phyloP scores from a whole-genome alignment of 2,329 filamentous ascomycete species.

The Ophiostoma ips region DNA sequence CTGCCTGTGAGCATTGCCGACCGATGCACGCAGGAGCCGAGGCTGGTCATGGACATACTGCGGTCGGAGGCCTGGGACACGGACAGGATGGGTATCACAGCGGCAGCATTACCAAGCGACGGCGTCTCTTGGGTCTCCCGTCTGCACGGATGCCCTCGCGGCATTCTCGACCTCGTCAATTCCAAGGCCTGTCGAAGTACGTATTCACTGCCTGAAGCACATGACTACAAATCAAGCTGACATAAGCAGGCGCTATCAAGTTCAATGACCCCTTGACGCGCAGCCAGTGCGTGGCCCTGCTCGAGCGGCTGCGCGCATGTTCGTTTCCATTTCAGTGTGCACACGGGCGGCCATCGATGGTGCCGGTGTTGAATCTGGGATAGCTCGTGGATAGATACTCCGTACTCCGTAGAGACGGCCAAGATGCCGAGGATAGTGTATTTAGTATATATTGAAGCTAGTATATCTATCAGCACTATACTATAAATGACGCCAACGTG shows the following conservation, averaged over 20 bases:
- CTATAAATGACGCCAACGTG: no score
- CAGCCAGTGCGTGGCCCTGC: slow-evolving; percentile 43
- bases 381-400: background rate
- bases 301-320: slow-evolving; percentile 45
- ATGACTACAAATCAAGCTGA: slow-evolving; percentile 21
- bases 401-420: no score
- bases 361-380: slow-evolving; percentile 43
- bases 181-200: slow-evolving; percentile 58
- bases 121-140: slow-evolving; percentile 14
- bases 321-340: slow-evolving; percentile 73
- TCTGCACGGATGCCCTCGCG: slow-evolving; percentile 57
- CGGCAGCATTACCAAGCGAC: background rate
- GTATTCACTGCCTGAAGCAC: background rate
- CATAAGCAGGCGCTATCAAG: slow-evolving; percentile 49
- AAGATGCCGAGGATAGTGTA: no score
- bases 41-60: slow-evolving; percentile 45
- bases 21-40: slow-evolving; percentile 59
- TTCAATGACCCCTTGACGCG: slow-evolving; percentile 58
- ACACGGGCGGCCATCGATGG: slow-evolving; percentile 58
- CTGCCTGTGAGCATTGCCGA: slow-evolving; percentile 64
- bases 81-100: slow-evolving; percentile 45
- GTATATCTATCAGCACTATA: no score
- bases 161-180: slow-evolving; percentile 63
- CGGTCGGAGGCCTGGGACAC: background rate
- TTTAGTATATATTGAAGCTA: no score